Conservation (phyloP, 768 basidiomycete genomes). For the Kwoniella bestiolae region DNA sequence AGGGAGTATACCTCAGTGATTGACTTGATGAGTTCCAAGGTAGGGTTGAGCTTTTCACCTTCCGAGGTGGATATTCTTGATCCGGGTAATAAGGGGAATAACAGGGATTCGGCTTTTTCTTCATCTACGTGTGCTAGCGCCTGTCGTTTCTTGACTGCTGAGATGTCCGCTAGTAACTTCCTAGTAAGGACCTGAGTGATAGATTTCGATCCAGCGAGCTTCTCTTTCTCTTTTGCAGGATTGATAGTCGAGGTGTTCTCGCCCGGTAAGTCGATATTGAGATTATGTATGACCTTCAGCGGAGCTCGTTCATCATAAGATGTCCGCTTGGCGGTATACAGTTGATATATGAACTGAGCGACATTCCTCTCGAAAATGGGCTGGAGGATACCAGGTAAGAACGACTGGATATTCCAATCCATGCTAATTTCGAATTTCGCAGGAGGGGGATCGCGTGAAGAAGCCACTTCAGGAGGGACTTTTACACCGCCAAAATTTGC, state of each 20-base stretch:
- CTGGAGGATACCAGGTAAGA: slow-evolving; percentile 83
- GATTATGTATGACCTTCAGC: slow-evolving; percentile 70
- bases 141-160: slow-evolving; percentile 64
- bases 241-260: slow-evolving; percentile 61
- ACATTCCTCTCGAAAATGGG: slow-evolving; percentile 72
- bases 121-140: slow-evolving; percentile 63
- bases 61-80: slow-evolving; percentile 61
- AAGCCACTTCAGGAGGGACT: slow-evolving; percentile 61
- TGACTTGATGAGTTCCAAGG: slow-evolving; percentile 87
- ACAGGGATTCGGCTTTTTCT: slow-evolving; percentile 63
- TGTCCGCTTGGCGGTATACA: slow-evolving; percentile 69
- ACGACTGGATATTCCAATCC: slow-evolving; percentile 85
- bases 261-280: slow-evolving; percentile 48
- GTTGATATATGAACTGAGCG: slow-evolving; percentile 80
- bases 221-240: slow-evolving; percentile 70
- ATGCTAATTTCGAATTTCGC: slow-evolving; percentile 63
- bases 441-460: slow-evolving; percentile 32
- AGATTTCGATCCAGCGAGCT: slow-evolving; percentile 72
- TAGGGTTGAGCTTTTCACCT: slow-evolving; percentile 74
- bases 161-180: slow-evolving; percentile 71
- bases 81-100: slow-evolving; percentile 86
- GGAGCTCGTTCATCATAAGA: slow-evolving; percentile 73
- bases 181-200: slow-evolving; percentile 80
- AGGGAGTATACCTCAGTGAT: slow-evolving; percentile 79
- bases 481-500: slow-evolving; percentile 88